phyloP scores from a whole-genome alignment of 2,329 filamentous ascomycete genomes.

The Madurella fahalii region DNA sequence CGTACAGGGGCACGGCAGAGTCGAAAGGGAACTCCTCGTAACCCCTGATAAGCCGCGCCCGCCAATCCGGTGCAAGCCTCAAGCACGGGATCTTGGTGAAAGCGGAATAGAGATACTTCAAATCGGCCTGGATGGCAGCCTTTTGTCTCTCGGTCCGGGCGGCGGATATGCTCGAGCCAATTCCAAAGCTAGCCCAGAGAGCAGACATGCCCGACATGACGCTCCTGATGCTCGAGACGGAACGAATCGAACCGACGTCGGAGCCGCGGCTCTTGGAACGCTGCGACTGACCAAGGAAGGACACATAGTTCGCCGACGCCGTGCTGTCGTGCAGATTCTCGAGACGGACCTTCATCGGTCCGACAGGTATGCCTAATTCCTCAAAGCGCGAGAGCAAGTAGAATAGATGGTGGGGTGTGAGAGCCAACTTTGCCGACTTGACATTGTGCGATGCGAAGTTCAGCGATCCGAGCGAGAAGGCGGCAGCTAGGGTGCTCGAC shows the following conservation, averaged over 20 bases:
- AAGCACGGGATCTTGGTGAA: slow-evolving; percentile 98
- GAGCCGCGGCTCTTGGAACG: slow-evolving; percentile 73
- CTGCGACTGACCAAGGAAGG: slow-evolving; percentile 82
- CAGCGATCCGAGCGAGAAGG: slow-evolving; percentile 80
- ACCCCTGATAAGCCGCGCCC: slow-evolving; percentile 81
- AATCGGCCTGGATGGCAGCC: slow-evolving; percentile 74
- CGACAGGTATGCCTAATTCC: slow-evolving; percentile 83
- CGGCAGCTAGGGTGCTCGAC: slow-evolving; percentile 71
- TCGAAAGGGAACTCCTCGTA: slow-evolving; percentile 99
- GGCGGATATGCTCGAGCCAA: slow-evolving; percentile 72
- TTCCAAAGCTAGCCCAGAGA: slow-evolving; percentile 83
- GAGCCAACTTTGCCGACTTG: slow-evolving; percentile 85
- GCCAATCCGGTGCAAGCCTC: slow-evolving; percentile 85
- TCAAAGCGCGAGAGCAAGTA: slow-evolving; percentile 94
- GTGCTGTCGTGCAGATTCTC: slow-evolving; percentile 91
- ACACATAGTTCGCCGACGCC: slow-evolving; percentile 88
- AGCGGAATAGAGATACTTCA: slow-evolving; percentile 95
- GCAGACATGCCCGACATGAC: slow-evolving; percentile 97
- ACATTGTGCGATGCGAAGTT: slow-evolving; percentile 79
- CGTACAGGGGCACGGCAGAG: slow-evolving; percentile 90
- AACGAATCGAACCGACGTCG: slow-evolving; percentile 88
- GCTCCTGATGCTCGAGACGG: slow-evolving; percentile 92
- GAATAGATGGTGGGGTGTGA: slow-evolving; percentile 95
- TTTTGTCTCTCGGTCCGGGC: slow-evolving; percentile 89
- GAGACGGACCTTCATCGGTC: slow-evolving; percentile 91